A percentile compares a stretch with the other conserved stretches of the same genome.
These are phyloP conservation scores for Sarocladiaceae sp. DNA, from an alignment of 2,329 filamentous ascomycete species.

Conservation along the genomic window DNA sequence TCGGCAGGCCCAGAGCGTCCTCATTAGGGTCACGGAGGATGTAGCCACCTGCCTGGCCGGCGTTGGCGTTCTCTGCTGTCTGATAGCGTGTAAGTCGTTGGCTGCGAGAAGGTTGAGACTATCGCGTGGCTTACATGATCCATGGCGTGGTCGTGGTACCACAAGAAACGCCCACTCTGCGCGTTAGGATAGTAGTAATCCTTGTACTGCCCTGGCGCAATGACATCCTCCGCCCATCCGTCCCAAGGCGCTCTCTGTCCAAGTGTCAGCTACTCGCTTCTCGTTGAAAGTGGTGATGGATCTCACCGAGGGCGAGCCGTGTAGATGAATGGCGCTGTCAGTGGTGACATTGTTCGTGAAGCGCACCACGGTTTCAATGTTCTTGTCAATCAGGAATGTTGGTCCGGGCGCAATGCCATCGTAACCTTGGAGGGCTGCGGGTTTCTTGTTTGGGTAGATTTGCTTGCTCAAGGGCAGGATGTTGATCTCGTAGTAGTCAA, in stretches of 20 bases:
- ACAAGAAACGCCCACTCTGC: conserved; percentile 46
- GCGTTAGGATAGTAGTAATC: conserved; percentile 60
- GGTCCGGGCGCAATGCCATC: conserved; percentile 52
- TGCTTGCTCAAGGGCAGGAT: conserved; percentile 27
- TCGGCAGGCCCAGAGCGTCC: conserved; percentile 42
- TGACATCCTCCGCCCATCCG: conserved; percentile 44
- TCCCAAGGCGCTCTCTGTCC: conserved; percentile 69
- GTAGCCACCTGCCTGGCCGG: conserved; percentile 53
- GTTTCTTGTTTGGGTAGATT: conserved; percentile 30
- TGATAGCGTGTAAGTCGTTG: conserved; percentile 11
- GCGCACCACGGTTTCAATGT: conserved; percentile 48
- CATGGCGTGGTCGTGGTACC: conserved; percentile 51
- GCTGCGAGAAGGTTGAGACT: neutral
- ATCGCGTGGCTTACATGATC: conserved; percentile 20
- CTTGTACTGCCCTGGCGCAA: conserved; percentile 48
- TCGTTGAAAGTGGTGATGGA: neutral
- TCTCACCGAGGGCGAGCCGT: conserved; percentile 35
- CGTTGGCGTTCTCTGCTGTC: conserved; percentile 52
- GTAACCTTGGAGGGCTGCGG: conserved; percentile 38
- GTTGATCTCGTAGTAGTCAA: conserved; percentile 32
- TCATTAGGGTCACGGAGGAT: conserved; percentile 48
- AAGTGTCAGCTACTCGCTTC: conserved; percentile 20
- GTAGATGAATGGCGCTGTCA: conserved; percentile 47
- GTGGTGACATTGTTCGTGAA: conserved; percentile 45
- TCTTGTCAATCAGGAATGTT: conserved; percentile 43